phyloP scores from a whole-genome alignment of 2,329 filamentous ascomycete species.

The Berkeleyomyces rouxiae region DNA sequence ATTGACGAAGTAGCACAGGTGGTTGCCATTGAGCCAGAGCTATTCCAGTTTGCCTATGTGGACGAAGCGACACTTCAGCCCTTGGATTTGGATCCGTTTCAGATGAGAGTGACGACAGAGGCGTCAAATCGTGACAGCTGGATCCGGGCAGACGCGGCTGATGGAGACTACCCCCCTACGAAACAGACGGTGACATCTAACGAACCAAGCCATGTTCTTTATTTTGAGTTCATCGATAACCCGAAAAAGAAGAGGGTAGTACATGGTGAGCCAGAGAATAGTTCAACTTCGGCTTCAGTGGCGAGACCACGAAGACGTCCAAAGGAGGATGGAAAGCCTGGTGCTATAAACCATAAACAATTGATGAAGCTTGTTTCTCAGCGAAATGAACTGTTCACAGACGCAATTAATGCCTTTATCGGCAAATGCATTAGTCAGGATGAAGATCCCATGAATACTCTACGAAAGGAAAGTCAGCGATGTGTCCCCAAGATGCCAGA shows the following conservation, averaged over 20 bases:
- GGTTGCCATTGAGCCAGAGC: constrained; percentile 57
- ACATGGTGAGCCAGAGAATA: neutral
- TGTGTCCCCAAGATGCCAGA: constrained; percentile 21
- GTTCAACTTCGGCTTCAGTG: neutral
- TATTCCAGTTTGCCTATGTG: constrained; percentile 72
- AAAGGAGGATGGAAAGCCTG: constrained; percentile 47
- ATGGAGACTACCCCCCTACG: neutral
- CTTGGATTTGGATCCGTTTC: constrained; percentile 34
- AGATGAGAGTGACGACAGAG: neutral
- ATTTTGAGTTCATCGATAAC: constrained; percentile 86
- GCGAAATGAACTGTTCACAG: constrained; percentile 66
- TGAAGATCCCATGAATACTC: constrained; percentile 47
- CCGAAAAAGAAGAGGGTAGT: neutral
- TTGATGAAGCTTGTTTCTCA: constrained; percentile 54
- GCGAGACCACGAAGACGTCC: constrained; percentile 80
- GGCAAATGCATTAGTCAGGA: constrained; percentile 50
- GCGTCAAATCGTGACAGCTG: neutral
- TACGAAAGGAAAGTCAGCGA: constrained; percentile 50
- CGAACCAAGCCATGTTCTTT: constrained; percentile 43
- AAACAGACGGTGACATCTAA: neutral
- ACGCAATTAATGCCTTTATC: constrained; percentile 61
- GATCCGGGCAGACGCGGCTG: constrained; percentile 3
- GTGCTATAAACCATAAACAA: constrained; percentile 6
- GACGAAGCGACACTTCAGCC: constrained; percentile 68
- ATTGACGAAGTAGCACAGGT: constrained; percentile 72